Evolutionary conservation across 805 yeast genomes (phyloP), one percentile per base, ranked within the genome.

Genomic region (Yamadazyma laniorum): DNA sequence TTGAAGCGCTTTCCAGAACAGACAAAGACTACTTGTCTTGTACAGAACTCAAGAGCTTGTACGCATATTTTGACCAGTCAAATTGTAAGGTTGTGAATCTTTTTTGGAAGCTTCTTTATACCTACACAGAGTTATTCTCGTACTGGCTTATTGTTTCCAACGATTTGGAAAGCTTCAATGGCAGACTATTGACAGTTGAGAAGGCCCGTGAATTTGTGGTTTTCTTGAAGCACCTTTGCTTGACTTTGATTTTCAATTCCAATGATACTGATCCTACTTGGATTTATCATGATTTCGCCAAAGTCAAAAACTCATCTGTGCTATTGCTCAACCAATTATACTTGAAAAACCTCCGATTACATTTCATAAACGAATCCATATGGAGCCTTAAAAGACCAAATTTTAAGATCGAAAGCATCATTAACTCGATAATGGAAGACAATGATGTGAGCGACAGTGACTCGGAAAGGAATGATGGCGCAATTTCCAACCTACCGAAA

Each of bases 131-230:
- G 45, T 52, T 83, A 7, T 72, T 79, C 43, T 78, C 88, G 1
- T 82, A 80, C 49, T 75, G 85, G 75, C 58, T 85, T 29, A 71
- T 77, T 18, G 77, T 85, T 6, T 74, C 85, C 2, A 82, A 78
- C 46, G 95, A 85, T 51, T 59, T 65, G 8, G 90, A 81, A 47
- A 59, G 81, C 32, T 72, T 75, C 39, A 56, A 54, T 8, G 61
- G 57, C 5, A 70, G 70, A 15, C 65, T 75, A 23, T 56, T 80
- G 12, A 48, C 59, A 5, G 45, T 53, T 35, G 64, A 51, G 2
- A 69, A 70, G 30, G 72, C 74, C 13, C 41, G 45, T 3, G 49
- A 59, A 0, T 66, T 82, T 35, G 58, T 79, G 2, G 37, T 48
- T 2, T 77, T 82, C 40, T 58, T 82, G 35, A 75, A 75, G 43